Conservation (phyloP, 306 rosid species). For the Carpinus viminea region DNA sequence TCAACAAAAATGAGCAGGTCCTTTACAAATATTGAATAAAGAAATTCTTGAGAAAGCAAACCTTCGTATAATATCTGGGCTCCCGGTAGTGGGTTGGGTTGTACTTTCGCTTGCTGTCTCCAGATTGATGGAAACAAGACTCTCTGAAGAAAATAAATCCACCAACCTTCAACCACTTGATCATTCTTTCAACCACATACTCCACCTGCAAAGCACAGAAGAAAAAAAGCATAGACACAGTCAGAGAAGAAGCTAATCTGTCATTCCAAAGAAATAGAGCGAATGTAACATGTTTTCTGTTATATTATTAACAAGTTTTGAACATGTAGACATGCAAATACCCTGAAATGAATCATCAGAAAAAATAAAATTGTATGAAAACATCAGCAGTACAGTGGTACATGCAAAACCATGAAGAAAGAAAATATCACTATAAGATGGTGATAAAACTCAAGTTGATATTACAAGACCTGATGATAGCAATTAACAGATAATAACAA, state of each 20-base stretch:
- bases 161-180: slow-evolving; percentile 84
- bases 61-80: slow-evolving; percentile 93
- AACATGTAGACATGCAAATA: neutral
- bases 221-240: neutral
- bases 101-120: slow-evolving; percentile 85
- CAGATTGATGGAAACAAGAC: slow-evolving; percentile 97
- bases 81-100: slow-evolving; percentile 98
- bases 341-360: neutral
- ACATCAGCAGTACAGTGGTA: neutral
- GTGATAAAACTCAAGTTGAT: neutral
- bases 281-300: neutral
- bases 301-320: neutral
- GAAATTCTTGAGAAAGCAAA: slow-evolving; percentile 31
- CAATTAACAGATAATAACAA: too few species aligned
- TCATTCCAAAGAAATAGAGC: neutral
- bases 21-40: neutral
- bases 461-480: neutral
- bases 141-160: slow-evolving; percentile 89
- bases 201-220: slow-evolving; percentile 55
- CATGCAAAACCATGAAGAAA: neutral
- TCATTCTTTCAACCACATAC: slow-evolving; percentile 68
- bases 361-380: neutral
- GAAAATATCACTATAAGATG: neutral
- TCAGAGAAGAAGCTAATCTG: neutral
- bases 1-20: neutral